Evolutionary conservation across 2,329 filamentous ascomycete genomes (phyloP).

Genomic region (Trichocomaceae sp.): DNA sequence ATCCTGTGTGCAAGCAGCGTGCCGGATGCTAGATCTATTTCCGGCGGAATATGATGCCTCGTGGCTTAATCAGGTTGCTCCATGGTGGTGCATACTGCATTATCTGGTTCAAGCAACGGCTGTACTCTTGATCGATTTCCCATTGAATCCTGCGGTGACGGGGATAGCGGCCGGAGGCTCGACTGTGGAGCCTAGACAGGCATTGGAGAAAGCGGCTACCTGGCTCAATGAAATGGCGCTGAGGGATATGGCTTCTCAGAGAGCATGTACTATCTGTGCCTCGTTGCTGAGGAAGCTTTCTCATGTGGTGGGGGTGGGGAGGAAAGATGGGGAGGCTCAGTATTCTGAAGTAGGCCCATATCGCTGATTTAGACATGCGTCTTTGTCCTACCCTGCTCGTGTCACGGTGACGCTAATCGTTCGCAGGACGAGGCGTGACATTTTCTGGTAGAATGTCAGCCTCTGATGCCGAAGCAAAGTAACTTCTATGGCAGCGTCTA

Average conservation of each 20-base stretch:
- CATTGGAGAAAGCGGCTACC: slow-evolving; percentile 8
- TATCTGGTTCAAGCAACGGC: slow-evolving; percentile 36
- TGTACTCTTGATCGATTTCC: slow-evolving; percentile 30
- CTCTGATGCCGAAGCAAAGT: background rate
- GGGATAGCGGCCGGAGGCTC: background rate
- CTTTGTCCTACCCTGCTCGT: background rate
- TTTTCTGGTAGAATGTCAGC: background rate
- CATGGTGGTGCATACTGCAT: slow-evolving; percentile 39
- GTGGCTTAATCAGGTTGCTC: slow-evolving; percentile 26
- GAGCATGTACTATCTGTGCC: slow-evolving; percentile 28
- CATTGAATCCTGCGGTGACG: background rate
- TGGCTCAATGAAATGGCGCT: slow-evolving; percentile 24
- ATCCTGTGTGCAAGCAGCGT: slow-evolving; percentile 32
- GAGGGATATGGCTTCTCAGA: slow-evolving; percentile 27
- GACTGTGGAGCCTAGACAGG: background rate
- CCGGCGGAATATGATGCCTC: slow-evolving; percentile 28
- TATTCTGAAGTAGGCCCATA: slow-evolving; percentile 9
- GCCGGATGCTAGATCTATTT: slow-evolving; percentile 30
- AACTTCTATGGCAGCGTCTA: background rate
- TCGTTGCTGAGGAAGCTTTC: slow-evolving; percentile 6
- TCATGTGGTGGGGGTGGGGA: background rate
- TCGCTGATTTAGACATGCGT: background rate
- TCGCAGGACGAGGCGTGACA: slow-evolving; percentile 1
- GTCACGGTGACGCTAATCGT: slow-evolving; percentile 1
- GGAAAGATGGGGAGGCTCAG: background rate